Conservation (phyloP, 2,329 filamentous ascomycete species). For the Pseudocercospora eumusae region DNA sequence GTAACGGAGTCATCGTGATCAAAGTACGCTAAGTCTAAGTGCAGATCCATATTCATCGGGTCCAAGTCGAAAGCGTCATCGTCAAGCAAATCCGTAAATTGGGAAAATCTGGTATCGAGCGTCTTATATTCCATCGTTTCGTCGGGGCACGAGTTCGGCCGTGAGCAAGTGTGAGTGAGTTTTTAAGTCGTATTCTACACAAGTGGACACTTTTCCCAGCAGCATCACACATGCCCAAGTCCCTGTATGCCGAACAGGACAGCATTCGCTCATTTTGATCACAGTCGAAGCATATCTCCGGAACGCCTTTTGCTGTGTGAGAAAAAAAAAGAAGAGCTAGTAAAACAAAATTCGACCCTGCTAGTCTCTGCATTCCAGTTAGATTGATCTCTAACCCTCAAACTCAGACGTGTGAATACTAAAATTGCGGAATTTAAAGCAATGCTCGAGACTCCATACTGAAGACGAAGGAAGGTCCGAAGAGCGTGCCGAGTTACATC, state of each 20-base stretch:
- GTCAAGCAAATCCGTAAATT: neutral
- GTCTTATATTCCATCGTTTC: neutral
- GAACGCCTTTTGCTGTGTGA: neutral
- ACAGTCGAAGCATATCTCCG: neutral
- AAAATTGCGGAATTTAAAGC: neutral
- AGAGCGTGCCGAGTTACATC: neutral
- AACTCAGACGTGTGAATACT: neutral
- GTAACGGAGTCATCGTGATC: neutral
- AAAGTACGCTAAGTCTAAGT: neutral
- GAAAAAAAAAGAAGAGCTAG: neutral
- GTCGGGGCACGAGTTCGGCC: constrained; percentile 2
- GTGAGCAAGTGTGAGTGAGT: constrained; percentile 6
- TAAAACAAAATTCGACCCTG: neutral
- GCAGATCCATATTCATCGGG: neutral
- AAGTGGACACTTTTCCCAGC: neutral
- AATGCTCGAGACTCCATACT: neutral
- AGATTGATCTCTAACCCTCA: neutral
- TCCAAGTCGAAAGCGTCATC: neutral
- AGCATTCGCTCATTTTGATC: neutral
- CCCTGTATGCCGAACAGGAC: neutral
- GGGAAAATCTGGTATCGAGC: neutral
- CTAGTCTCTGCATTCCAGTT: neutral
- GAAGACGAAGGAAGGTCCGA: neutral
- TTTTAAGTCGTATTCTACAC: constrained; percentile 10
- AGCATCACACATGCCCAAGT: constrained; percentile 1